These are phyloP conservation scores for Cicer yamashitae DNA, from an alignment of 306 rosid species.

Conservation along the genomic window DNA sequence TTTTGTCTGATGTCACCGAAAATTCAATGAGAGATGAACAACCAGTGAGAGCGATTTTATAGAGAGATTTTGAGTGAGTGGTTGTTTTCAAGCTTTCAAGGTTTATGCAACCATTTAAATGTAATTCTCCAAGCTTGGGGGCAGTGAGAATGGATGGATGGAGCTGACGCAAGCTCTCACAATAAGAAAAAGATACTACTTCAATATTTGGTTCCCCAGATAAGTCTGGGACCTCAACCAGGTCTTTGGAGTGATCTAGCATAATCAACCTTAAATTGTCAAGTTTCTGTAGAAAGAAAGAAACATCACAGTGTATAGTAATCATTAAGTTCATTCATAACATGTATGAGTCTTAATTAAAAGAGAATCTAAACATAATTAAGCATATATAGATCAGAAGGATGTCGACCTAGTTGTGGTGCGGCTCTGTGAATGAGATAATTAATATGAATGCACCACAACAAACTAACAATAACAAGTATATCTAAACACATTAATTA, in stretches of 20 bases:
- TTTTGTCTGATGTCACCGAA: slow-evolving; percentile 3
- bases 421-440: background rate
- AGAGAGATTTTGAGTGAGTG: background rate
- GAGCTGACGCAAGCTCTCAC: background rate
- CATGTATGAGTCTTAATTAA: background rate
- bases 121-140: background rate
- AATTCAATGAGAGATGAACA: background rate
- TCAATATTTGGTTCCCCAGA: background rate
- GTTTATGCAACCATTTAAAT: background rate
- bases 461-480: background rate
- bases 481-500: background rate
- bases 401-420: background rate
- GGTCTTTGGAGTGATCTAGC: accelerated
- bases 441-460: background rate
- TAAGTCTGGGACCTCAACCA: slow-evolving; percentile 28
- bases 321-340: background rate
- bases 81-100: background rate
- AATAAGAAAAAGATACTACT: accelerated
- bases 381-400: background rate
- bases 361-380: background rate
- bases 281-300: slow-evolving; percentile 1
- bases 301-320: background rate
- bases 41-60: accelerated
- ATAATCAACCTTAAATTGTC: background rate
- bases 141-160: slow-evolving; percentile 1